Evolutionary conservation across 768 basidiomycete species (phyloP).

Genomic region (Lentinula raphanica): DNA sequence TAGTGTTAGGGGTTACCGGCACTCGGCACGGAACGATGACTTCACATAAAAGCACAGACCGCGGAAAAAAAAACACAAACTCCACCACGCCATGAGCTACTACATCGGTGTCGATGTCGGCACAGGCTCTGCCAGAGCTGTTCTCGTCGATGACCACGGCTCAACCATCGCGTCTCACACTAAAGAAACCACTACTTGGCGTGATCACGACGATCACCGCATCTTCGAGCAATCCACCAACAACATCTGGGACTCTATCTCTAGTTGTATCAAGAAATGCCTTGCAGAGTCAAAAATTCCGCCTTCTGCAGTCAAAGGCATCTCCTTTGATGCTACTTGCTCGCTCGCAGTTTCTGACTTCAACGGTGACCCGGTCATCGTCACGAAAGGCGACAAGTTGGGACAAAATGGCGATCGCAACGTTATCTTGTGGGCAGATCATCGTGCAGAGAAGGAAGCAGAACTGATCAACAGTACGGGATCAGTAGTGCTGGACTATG

Average conservation of each 20-base stretch:
- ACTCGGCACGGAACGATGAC: background rate
- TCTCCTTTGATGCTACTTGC: slow-evolving; percentile 96
- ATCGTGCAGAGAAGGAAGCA: slow-evolving; percentile 90
- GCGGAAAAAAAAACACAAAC: background rate
- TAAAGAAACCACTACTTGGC: slow-evolving; percentile 79
- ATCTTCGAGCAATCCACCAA: slow-evolving; percentile 96
- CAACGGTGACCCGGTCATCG: slow-evolving; percentile 65
- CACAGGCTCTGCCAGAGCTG: slow-evolving; percentile 89
- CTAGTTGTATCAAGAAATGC: slow-evolving; percentile 55
- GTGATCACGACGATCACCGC: slow-evolving; percentile 76
- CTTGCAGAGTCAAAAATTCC: slow-evolving; percentile 51
- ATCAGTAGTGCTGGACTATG: slow-evolving; percentile 85
- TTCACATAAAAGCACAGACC: background rate
- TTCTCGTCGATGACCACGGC: slow-evolving; percentile 67
- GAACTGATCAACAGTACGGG: slow-evolving; percentile 82
- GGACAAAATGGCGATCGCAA: slow-evolving; percentile 73
- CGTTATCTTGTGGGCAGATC: slow-evolving; percentile 95
- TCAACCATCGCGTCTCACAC: slow-evolving; percentile 73
- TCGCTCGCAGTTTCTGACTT: slow-evolving; percentile 83
- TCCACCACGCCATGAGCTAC: slow-evolving; percentile 25
- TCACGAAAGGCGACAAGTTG: slow-evolving; percentile 63
- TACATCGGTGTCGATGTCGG: slow-evolving; percentile 84
- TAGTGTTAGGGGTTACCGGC: background rate
- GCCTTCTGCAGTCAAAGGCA: slow-evolving; percentile 66
- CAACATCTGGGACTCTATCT: slow-evolving; percentile 80